Evolutionary conservation across 2,329 filamentous ascomycete species (phyloP).

Genomic region (Chrysoporthe puriensis): DNA sequence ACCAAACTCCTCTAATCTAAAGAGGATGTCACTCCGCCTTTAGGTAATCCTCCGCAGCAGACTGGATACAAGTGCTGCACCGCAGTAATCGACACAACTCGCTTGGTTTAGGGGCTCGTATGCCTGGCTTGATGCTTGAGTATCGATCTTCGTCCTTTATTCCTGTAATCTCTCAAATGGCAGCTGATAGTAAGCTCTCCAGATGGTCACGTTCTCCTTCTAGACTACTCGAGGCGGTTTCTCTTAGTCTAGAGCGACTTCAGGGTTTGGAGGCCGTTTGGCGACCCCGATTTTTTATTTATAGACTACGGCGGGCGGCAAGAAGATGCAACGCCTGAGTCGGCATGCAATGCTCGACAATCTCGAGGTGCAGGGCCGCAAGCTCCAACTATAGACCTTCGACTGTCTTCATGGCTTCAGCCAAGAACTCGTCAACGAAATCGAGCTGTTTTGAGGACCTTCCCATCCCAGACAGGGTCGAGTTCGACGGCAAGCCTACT

Average conservation of each 20-base stretch:
- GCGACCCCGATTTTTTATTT: neutral
- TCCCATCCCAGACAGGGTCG: neutral
- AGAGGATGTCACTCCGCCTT: neutral
- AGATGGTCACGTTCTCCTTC: too few species aligned
- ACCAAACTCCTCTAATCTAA: neutral
- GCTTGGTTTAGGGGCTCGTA: neutral
- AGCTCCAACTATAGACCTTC: neutral
- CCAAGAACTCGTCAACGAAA: neutral
- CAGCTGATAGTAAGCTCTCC: too few species aligned
- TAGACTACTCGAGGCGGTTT: neutral
- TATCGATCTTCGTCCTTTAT: neutral
- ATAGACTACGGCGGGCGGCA: neutral
- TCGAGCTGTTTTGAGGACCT: neutral
- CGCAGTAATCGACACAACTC: too few species aligned
- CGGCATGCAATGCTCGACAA: neutral
- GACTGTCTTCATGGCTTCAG: neutral
- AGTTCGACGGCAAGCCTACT: neutral
- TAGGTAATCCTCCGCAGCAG: neutral
- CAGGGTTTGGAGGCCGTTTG: neutral
- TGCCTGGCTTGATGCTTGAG: neutral
- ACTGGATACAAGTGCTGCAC: neutral
- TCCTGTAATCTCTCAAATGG: neutral
- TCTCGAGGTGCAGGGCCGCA: neutral
- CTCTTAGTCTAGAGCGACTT: too few species aligned
- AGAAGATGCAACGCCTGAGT: neutral